Percentiles rank a stretch among this genome's conserved stretches.
phyloP scores from a whole-genome alignment of 768 basidiomycete genomes.

The Leucocoprinus sp. region DNA sequence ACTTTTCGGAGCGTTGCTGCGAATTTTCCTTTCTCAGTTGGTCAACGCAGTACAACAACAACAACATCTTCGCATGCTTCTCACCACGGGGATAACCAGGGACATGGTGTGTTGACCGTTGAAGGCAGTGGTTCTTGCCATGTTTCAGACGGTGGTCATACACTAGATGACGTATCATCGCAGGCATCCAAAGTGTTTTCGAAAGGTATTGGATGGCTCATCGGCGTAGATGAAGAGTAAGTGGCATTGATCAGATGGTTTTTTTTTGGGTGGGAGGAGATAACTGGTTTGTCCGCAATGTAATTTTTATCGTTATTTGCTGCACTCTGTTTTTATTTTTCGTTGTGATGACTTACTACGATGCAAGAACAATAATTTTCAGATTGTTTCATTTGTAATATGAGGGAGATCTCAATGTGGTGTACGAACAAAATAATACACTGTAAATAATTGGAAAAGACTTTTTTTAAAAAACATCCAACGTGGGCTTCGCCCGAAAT shows the following conservation, averaged over 20 bases:
- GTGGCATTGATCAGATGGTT: constrained; percentile 10
- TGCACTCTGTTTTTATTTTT: too few relatives aligned
- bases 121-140: constrained; percentile 26
- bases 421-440: not conserved
- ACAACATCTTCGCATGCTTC: constrained; percentile 10
- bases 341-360: too few relatives aligned
- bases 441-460: not conserved
- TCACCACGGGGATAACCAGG: constrained; percentile 1
- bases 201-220: constrained; percentile 92
- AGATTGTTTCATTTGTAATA: not conserved
- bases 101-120: not conserved
- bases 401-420: not conserved
- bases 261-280: not conserved
- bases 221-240: constrained; percentile 69
- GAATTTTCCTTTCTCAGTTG: constrained; percentile 62
- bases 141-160: constrained; percentile 32
- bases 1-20: constrained; percentile 75
- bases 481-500: too few relatives aligned
- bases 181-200: constrained; percentile 75
- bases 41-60: constrained; percentile 20
- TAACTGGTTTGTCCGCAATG: too few relatives aligned
- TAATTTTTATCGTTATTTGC: too few relatives aligned
- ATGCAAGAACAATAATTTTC: not conserved
- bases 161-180: constrained; percentile 54
- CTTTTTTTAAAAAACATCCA: too few relatives aligned